These are phyloP conservation scores for Zygoascus hellenicus DNA, from an alignment of 1,139 yeast genomes.

Conservation along the genomic window DNA sequence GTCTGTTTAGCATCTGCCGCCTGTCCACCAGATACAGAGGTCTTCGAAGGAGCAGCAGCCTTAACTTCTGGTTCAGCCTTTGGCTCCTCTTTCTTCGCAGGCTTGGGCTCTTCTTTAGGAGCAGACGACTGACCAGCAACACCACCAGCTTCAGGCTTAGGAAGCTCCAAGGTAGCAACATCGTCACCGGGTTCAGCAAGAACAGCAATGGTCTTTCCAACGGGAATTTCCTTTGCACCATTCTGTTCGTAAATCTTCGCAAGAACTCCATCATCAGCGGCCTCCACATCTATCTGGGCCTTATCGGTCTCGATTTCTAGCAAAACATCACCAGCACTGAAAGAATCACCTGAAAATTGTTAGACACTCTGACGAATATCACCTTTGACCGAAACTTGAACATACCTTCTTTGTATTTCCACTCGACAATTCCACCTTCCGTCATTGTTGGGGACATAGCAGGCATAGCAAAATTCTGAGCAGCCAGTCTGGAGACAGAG, in stretches of 20 bases:
- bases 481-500: constrained; percentile 29
- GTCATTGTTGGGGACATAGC: constrained; percentile 99
- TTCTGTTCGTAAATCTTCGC: constrained; percentile 67
- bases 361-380: not conserved
- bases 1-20: constrained; percentile 55
- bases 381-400: not conserved
- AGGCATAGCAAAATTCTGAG: constrained; percentile 79
- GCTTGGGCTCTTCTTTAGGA: constrained; percentile 16
- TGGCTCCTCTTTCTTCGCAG: constrained; percentile 12
- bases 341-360: constrained; percentile 42
- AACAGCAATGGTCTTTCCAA: constrained; percentile 85
- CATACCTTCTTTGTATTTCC: constrained; percentile 79
- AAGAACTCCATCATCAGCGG: constrained; percentile 83
- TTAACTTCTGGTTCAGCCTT: constrained; percentile 17
- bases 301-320: constrained; percentile 91
- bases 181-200: constrained; percentile 88
- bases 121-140: constrained; percentile 24
- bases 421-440: constrained; percentile 89
- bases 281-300: constrained; percentile 90
- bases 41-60: constrained; percentile 16
- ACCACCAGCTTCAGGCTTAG: constrained; percentile 40
- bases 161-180: constrained; percentile 54
- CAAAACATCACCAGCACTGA: constrained; percentile 78
- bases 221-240: constrained; percentile 74
- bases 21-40: constrained; percentile 10